phyloP scores from a whole-genome alignment of 345 rosid species.

The Anastatica hierochuntica region DNA sequence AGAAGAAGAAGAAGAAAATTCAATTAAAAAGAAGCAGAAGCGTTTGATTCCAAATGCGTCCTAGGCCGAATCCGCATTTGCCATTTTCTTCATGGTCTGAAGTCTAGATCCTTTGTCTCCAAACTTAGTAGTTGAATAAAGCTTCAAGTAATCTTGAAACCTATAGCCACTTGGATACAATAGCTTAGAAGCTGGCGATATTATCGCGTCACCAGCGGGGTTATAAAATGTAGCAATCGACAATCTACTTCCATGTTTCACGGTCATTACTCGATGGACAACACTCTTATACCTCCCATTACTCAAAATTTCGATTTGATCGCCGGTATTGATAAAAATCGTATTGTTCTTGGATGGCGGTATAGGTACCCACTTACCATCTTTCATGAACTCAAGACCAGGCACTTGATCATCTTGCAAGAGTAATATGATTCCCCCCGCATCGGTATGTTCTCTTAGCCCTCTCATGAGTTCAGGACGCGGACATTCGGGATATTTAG shows the following conservation, averaged over 20 bases:
- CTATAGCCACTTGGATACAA: constrained; percentile 49
- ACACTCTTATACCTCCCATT: constrained; percentile 73
- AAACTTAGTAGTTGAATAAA: constrained; percentile 65
- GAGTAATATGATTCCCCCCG: constrained; percentile 79
- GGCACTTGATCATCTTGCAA: constrained; percentile 88
- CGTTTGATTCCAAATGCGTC: constrained; percentile 2
- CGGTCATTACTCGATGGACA: constrained; percentile 71
- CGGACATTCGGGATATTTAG: constrained; percentile 71
- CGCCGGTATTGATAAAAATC: constrained; percentile 70
- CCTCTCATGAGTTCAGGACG: constrained; percentile 74
- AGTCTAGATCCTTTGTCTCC: constrained; percentile 57
- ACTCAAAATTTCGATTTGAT: constrained; percentile 77
- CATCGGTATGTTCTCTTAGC: constrained; percentile 82
- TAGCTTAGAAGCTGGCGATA: constrained; percentile 63
- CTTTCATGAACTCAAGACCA: constrained; percentile 76
- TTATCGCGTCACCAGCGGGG: constrained; percentile 65
- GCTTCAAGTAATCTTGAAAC: constrained; percentile 72
- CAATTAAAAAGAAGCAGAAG: neutral
- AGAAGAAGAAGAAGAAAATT: neutral
- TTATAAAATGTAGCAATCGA: constrained; percentile 88
- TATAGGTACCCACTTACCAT: constrained; percentile 62
- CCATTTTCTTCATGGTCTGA: constrained; percentile 50
- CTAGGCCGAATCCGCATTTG: constrained; percentile 18
- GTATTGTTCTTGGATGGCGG: constrained; percentile 84
- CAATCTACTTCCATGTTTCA: constrained; percentile 64